These are phyloP conservation scores for Suillus plorans DNA, from an alignment of 768 basidiomycete genomes.

Conservation along the genomic window DNA sequence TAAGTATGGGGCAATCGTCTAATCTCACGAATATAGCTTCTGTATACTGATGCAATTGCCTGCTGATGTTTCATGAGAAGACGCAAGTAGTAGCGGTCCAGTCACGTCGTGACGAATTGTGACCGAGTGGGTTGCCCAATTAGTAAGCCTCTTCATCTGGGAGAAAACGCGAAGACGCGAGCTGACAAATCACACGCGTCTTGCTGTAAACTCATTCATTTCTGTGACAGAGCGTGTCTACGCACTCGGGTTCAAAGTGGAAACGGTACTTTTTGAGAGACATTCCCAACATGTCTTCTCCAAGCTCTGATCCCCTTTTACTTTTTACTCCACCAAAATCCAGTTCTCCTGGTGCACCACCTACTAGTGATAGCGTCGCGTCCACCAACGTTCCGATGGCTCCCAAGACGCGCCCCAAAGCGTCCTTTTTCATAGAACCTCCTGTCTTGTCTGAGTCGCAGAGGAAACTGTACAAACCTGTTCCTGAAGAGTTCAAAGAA, in stretches of 20 bases:
- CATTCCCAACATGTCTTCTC: constrained; percentile 16
- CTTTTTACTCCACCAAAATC: constrained; percentile 17
- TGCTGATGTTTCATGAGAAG: constrained; percentile 5
- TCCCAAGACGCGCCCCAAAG: constrained; percentile 15
- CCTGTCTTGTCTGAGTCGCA: constrained; percentile 38
- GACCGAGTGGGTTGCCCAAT: too few species aligned
- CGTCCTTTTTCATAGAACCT: constrained; percentile 34
- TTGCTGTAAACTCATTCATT: background rate
- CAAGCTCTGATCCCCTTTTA: constrained; percentile 13
- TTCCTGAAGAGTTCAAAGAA: constrained; percentile 33
- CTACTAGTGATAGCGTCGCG: constrained; percentile 5
- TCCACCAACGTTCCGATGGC: constrained; percentile 7
- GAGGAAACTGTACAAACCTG: constrained; percentile 42
- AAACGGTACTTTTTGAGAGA: background rate
- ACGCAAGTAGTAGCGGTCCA: too few species aligned
- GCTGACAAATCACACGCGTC: constrained; percentile 6
- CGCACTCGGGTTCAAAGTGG: constrained; percentile 1
- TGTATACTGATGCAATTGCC: constrained; percentile 34
- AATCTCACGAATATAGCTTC: constrained; percentile 41
- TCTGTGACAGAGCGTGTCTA: constrained; percentile 13
- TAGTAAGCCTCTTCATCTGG: too few species aligned
- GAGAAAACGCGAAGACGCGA: too few species aligned
- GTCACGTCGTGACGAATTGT: too few species aligned
- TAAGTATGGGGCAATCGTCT: constrained; percentile 44
- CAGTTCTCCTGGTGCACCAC: constrained; percentile 12